These are phyloP conservation scores for Lyophyllum semitale DNA, from an alignment of 768 basidiomycete genomes.

Conservation along the genomic window DNA sequence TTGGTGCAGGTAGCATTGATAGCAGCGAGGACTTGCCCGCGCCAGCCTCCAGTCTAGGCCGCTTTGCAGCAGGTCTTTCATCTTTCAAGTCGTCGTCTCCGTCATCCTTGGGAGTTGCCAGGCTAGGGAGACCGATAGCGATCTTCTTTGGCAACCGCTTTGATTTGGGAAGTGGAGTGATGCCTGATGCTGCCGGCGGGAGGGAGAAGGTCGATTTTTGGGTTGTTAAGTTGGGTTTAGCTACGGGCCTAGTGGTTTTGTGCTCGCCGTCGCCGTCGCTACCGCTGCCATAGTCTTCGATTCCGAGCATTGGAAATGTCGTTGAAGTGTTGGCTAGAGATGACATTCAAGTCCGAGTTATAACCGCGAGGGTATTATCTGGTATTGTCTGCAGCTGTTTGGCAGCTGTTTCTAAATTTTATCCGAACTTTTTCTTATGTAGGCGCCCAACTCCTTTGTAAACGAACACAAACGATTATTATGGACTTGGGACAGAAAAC, in stretches of 20 bases:
- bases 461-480: too few relatives aligned
- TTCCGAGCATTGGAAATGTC: conserved; percentile 60
- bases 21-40: conserved; percentile 67
- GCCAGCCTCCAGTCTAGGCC: conserved; percentile 50
- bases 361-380: too few relatives aligned
- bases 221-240: conserved; percentile 6
- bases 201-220: conserved; percentile 23
- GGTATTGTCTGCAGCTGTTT: conserved; percentile 4
- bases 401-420: neutral
- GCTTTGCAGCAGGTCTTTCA: conserved; percentile 60
- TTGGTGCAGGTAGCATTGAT: conserved; percentile 77
- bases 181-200: conserved; percentile 22
- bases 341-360: neutral
- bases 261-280: conserved; percentile 56
- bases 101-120: conserved; percentile 35
- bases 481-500: neutral
- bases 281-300: conserved; percentile 80
- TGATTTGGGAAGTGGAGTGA: conserved; percentile 28
- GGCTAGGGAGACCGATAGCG: conserved; percentile 55
- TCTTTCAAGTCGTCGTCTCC: conserved; percentile 37
- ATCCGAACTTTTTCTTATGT: too few relatives aligned
- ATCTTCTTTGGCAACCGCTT: conserved; percentile 61
- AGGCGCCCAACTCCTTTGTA: too few relatives aligned
- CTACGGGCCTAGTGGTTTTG: conserved; percentile 14
- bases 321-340: neutral